These are phyloP conservation scores for Scheffersomyces stambukii DNA, from an alignment of 1,139 yeast species.

Conservation along the genomic window DNA sequence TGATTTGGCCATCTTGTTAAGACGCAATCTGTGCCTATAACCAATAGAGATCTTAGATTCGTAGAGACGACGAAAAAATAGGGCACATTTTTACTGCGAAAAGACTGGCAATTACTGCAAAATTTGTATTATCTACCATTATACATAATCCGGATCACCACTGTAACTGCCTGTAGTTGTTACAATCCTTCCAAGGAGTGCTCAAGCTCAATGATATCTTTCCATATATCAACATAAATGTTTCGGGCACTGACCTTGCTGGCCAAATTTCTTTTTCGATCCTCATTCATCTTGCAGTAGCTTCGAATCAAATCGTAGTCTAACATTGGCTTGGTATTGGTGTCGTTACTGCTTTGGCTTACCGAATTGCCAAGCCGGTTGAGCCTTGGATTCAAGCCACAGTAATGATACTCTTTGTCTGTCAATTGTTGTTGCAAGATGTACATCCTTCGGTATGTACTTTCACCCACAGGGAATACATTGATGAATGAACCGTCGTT, in stretches of 20 bases:
- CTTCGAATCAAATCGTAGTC: conserved; percentile 54
- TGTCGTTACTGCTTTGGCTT: conserved; percentile 28
- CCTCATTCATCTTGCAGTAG: conserved; percentile 54
- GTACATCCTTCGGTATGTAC: conserved; percentile 73
- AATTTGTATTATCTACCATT: conserved; percentile 9
- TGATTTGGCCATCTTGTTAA: background rate
- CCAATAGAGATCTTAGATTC: background rate
- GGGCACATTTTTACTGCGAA: background rate
- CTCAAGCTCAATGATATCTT: conserved; percentile 57
- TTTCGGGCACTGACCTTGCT: conserved; percentile 53
- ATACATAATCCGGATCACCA: too few species aligned
- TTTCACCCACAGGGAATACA: conserved; percentile 73
- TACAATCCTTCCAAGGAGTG: conserved; percentile 29
- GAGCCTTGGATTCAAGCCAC: conserved; percentile 79
- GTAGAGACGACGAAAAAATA: background rate
- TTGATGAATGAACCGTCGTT: conserved; percentile 76
- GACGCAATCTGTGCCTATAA: conserved; percentile 1
- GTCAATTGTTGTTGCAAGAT: conserved; percentile 83
- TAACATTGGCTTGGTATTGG: conserved; percentile 51
- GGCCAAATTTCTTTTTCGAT: conserved; percentile 49
- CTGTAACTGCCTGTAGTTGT: too few species aligned
- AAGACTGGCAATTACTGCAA: background rate
- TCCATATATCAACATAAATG: conserved; percentile 59
- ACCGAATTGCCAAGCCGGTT: conserved; percentile 54
- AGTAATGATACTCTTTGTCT: conserved; percentile 68